phyloP scores from a whole-genome alignment of 345 rosid species.

The Pseudoturritis turrita region DNA sequence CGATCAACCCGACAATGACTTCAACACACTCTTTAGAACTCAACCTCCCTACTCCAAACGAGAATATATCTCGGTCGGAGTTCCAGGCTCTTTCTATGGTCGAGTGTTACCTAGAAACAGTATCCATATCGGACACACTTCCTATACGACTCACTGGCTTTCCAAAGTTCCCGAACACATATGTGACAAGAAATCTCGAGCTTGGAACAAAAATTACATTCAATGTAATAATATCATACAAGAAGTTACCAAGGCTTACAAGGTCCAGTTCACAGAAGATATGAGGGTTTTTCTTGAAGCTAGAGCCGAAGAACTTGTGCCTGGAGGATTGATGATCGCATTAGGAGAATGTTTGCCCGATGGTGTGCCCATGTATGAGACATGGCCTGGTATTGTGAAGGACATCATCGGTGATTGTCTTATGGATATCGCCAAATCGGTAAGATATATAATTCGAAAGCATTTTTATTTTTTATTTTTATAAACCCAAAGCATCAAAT shows the following conservation, averaged over 20 bases:
- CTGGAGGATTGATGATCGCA: not conserved
- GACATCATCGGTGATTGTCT: conserved; percentile 9
- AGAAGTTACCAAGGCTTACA: conserved; percentile 5
- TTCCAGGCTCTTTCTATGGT: conserved; percentile 33
- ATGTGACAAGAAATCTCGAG: not conserved
- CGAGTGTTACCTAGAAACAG: conserved; percentile 22
- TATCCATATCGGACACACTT: conserved; percentile 10
- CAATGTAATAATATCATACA: not conserved
- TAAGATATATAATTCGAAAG: not conserved
- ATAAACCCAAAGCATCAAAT: not conserved
- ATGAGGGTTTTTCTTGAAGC: conserved; percentile 2
- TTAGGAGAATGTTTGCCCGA: not conserved
- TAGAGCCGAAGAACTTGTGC: conserved; percentile 9
- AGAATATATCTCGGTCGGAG: conserved; percentile 17
- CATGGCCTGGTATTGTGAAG: not conserved
- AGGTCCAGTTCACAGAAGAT: not conserved
- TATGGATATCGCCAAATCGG: conserved; percentile 4
- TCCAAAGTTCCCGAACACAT: not conserved
- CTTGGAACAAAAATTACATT: conserved; percentile 3
- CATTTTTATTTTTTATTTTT: not conserved
- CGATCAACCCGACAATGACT: conserved; percentile 33
- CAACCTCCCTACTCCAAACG: not conserved
- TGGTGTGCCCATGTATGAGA: not conserved
- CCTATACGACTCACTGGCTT: conserved; percentile 16
- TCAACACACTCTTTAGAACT: conserved; percentile 33